phyloP scores from a whole-genome alignment of 2,329 filamentous ascomycete genomes.

The Claviceps spartinae region DNA sequence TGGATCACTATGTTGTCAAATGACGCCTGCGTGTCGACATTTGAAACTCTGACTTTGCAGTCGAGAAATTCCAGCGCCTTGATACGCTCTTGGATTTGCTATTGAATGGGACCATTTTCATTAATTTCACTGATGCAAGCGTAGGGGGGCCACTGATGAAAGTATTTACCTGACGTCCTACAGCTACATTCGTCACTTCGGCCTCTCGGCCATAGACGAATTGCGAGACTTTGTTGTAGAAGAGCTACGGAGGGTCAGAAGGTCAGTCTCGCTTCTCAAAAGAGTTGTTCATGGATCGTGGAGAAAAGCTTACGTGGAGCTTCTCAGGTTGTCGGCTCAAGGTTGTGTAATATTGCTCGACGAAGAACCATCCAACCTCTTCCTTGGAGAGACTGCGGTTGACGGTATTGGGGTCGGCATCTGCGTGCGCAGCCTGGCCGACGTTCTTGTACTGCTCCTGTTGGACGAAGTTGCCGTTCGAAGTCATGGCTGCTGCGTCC shows the following conservation, averaged over 20 bases:
- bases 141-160: background rate
- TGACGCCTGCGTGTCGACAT: slow-evolving; percentile 91
- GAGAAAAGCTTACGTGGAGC: slow-evolving; percentile 52
- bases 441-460: slow-evolving; percentile 28
- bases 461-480: slow-evolving; percentile 40
- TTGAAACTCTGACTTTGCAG: slow-evolving; percentile 95
- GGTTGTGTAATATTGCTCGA: slow-evolving; percentile 98
- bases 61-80: slow-evolving; percentile 88
- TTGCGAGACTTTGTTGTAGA: slow-evolving; percentile 93
- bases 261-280: background rate
- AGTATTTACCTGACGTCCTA: slow-evolving; percentile 62
- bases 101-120: background rate
- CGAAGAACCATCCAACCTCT: slow-evolving; percentile 98
- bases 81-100: slow-evolving; percentile 92
- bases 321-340: slow-evolving; percentile 89
- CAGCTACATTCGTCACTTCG: slow-evolving; percentile 71
- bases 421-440: slow-evolving; percentile 25
- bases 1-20: slow-evolving; percentile 92
- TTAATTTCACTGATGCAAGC: slow-evolving; percentile 6
- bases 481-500: slow-evolving; percentile 32
- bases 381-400: slow-evolving; percentile 57
- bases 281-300: background rate
- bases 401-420: slow-evolving; percentile 19
- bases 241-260: slow-evolving; percentile 41
- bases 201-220: slow-evolving; percentile 88